These are phyloP conservation scores for Sclerotiophoma versabilis DNA, from an alignment of 2,329 filamentous ascomycete species.

Conservation along the genomic window DNA sequence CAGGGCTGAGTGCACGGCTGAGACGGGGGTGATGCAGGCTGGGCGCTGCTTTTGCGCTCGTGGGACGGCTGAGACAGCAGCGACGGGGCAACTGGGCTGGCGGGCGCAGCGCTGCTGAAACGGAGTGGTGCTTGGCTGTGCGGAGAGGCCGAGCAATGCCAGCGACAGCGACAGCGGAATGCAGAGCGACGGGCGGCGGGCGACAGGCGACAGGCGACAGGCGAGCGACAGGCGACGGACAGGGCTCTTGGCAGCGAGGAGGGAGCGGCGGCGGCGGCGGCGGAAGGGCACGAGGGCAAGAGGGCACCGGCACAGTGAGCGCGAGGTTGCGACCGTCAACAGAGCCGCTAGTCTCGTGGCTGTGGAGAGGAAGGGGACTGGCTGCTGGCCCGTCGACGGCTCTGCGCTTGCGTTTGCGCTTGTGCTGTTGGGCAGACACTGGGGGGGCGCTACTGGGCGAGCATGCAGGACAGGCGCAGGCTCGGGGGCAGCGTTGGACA, in stretches of 20 bases:
- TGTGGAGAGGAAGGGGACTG: not conserved
- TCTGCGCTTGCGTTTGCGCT: not conserved
- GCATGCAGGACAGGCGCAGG: not conserved
- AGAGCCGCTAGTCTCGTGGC: not conserved
- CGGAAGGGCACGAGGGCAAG: not conserved
- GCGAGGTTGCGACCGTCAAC: slow-evolving; percentile 5
- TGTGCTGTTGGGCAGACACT: slow-evolving; percentile 6
- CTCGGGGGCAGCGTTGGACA: not conserved
- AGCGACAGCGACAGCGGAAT: slow-evolving; percentile 7
- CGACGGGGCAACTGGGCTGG: slow-evolving; percentile 21
- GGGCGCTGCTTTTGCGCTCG: slow-evolving; percentile 15
- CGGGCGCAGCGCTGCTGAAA: slow-evolving; percentile 13
- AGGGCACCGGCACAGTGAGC: not conserved
- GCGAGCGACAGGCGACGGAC: not conserved
- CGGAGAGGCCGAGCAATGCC: slow-evolving; percentile 25
- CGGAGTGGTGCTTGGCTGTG: slow-evolving; percentile 29
- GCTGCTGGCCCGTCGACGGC: not conserved
- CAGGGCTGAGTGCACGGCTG: slow-evolving; percentile 36
- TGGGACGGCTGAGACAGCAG: slow-evolving; percentile 35
- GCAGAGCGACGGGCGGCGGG: no score
- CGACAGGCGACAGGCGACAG: no score
- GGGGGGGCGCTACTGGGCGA: slow-evolving; percentile 3
- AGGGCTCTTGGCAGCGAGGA: no score
- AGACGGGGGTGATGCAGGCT: slow-evolving; percentile 41
- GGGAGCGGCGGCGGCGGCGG: not conserved